Percentiles rank a stretch among this genome's conserved stretches.
Conservation (phyloP, 2,329 filamentous ascomycete species). For the Ceratocystis cubensis region DNA sequence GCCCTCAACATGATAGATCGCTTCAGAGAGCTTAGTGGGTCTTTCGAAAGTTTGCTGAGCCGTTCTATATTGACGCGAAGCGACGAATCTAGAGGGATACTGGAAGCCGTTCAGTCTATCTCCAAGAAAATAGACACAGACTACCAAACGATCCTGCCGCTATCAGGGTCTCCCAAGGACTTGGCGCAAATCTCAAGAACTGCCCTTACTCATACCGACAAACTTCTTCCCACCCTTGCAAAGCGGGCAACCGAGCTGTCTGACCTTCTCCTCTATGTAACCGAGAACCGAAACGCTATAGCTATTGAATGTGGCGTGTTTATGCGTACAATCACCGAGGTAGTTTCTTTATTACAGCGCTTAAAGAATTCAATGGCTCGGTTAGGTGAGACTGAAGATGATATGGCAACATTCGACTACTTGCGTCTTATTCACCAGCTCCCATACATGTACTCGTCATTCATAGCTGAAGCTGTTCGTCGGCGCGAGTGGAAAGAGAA, state of each 20-base stretch:
- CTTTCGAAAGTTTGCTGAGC: slow-evolving; percentile 48
- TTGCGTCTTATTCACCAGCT: slow-evolving; percentile 70
- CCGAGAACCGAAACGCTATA: slow-evolving; percentile 54
- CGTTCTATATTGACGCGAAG: slow-evolving; percentile 45
- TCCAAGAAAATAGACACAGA: slow-evolving; percentile 79
- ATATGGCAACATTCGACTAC: slow-evolving; percentile 67
- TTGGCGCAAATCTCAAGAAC: slow-evolving; percentile 50
- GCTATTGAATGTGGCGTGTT: slow-evolving; percentile 54
- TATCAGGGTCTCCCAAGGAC: slow-evolving; percentile 50
- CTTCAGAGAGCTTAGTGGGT: slow-evolving; percentile 46
- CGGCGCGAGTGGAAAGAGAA: slow-evolving; percentile 87
- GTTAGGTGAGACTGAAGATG: slow-evolving; percentile 61
- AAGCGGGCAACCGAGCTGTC: slow-evolving; percentile 49
- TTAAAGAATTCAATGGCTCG: slow-evolving; percentile 55
- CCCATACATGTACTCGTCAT: slow-evolving; percentile 79
- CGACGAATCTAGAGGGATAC: slow-evolving; percentile 53
- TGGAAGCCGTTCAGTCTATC: slow-evolving; percentile 76
- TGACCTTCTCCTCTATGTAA: slow-evolving; percentile 45
- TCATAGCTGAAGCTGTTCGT: slow-evolving; percentile 72
- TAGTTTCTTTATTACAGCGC: slow-evolving; percentile 31
- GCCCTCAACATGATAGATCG: slow-evolving; percentile 39
- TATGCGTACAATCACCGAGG: slow-evolving; percentile 69
- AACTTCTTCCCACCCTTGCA: slow-evolving; percentile 45
- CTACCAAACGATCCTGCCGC: slow-evolving; percentile 61
- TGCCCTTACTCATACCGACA: slow-evolving; percentile 50